Conservation (phyloP, 371 early-diverging fungal species). For the Mucor velutinosus region DNA sequence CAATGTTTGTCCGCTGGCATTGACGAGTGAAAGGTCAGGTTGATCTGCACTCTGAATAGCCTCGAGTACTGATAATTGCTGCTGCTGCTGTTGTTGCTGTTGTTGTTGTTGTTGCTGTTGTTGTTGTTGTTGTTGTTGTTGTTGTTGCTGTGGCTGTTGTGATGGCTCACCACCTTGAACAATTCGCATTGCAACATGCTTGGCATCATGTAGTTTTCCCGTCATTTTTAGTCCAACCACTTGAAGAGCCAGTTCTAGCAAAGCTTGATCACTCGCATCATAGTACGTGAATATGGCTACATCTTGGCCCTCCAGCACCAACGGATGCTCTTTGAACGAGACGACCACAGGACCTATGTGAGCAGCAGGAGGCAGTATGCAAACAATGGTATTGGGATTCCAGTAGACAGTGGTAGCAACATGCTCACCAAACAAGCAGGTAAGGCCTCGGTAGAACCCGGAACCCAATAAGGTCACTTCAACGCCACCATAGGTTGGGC, state of each 20-base stretch:
- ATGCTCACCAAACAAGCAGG: conserved; percentile 55
- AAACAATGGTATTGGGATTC: conserved; percentile 71
- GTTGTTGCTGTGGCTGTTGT: conserved; percentile 20
- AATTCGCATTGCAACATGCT: conserved; percentile 68
- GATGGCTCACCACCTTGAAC: conserved; percentile 45
- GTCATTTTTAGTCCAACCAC: conserved; percentile 79
- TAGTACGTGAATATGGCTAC: conserved; percentile 56
- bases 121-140: conserved; percentile 26
- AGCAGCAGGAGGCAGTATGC: conserved; percentile 76
- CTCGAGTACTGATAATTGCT: neutral
- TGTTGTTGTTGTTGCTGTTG: conserved; percentile 19
- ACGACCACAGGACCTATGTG: conserved; percentile 76
- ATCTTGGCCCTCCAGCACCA: conserved; percentile 38
- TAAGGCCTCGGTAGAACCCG: conserved; percentile 65
- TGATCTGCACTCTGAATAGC: neutral
- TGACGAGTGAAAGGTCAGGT: conserved; percentile 9
- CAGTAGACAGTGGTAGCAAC: conserved; percentile 56
- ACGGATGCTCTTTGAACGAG: conserved; percentile 61
- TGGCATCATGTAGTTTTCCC: conserved; percentile 66
- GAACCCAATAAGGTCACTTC: conserved; percentile 77
- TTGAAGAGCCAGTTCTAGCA: conserved; percentile 82
- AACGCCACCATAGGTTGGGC: conserved; percentile 79
- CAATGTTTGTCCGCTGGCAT: conserved; percentile 36
- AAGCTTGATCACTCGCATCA: conserved; percentile 75
- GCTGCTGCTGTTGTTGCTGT: conserved; percentile 22